These are phyloP conservation scores for Trichoderma simmonsii DNA, from an alignment of 2,329 filamentous ascomycete species.

Conservation along the genomic window DNA sequence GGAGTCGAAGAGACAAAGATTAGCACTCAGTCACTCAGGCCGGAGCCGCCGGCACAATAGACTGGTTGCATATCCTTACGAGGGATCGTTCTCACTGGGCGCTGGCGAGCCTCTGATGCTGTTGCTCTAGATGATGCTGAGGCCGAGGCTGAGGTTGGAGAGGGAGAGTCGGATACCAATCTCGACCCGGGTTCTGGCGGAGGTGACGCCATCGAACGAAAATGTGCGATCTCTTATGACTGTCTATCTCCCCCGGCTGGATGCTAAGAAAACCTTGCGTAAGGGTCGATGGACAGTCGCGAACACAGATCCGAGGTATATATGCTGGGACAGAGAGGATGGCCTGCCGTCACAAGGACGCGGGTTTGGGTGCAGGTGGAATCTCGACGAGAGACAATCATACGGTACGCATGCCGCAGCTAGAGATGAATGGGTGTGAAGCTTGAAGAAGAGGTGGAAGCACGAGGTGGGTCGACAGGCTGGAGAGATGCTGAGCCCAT, in stretches of 20 bases:
- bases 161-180: constrained; percentile 16
- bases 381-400: background rate
- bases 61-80: constrained; percentile 23
- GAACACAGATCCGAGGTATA: background rate
- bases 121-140: background rate
- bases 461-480: constrained; percentile 12
- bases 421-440: constrained; percentile 6
- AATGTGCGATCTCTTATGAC: background rate
- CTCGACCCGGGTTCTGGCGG: constrained; percentile 15
- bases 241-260: background rate
- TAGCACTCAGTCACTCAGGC: background rate
- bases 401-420: background rate
- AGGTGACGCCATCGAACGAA: constrained; percentile 17
- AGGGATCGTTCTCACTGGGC: constrained; percentile 31
- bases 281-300: background rate
- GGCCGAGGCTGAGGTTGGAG: constrained; percentile 17
- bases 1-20: background rate
- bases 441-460: background rate
- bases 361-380: background rate
- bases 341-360: background rate
- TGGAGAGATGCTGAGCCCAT: constrained; percentile 12
- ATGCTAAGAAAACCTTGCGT: background rate
- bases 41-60: background rate
- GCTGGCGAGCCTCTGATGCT: constrained; percentile 23
- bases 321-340: background rate